phyloP scores from a whole-genome alignment of 2,329 filamentous ascomycete genomes.

The Xylaria multiplex region DNA sequence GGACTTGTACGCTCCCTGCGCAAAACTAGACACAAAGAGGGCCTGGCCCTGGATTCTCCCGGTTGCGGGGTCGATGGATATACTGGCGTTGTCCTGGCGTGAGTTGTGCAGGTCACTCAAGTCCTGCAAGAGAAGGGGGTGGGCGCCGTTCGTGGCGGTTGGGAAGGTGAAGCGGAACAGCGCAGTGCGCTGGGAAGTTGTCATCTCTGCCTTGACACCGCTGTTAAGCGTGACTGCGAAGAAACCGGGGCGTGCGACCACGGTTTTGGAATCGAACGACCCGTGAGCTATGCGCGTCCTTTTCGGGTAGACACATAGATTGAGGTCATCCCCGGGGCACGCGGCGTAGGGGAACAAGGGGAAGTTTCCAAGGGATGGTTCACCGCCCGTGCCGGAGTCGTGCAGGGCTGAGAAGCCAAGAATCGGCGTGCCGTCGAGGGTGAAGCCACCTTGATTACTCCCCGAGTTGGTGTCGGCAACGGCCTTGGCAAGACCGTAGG shows the following conservation, averaged over 20 bases:
- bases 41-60: conserved; percentile 72
- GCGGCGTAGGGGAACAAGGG: conserved; percentile 73
- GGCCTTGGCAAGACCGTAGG: conserved; percentile 63
- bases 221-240: conserved; percentile 70
- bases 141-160: conserved; percentile 50
- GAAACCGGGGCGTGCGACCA: conserved; percentile 70
- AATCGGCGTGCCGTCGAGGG: conserved; percentile 60
- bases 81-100: conserved; percentile 65
- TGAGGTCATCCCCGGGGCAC: conserved; percentile 69
- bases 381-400: conserved; percentile 66
- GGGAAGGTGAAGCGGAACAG: conserved; percentile 75
- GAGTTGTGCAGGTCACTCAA: conserved; percentile 71
- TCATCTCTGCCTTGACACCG: conserved; percentile 73
- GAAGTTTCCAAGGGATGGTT: conserved; percentile 76
- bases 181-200: conserved; percentile 70
- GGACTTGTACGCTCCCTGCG: conserved; percentile 66
- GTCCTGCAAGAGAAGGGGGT: conserved; percentile 73
- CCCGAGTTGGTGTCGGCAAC: conserved; percentile 64
- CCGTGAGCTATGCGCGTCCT: conserved; percentile 53
- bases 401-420: conserved; percentile 68
- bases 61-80: conserved; percentile 63
- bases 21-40: conserved; percentile 72
- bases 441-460: conserved; percentile 68
- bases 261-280: conserved; percentile 59
- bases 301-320: conserved; percentile 70